Base-by-base conservation (phyloP, 2,329 filamentous ascomycete species). In the Pezicula rhizophila region DNA sequence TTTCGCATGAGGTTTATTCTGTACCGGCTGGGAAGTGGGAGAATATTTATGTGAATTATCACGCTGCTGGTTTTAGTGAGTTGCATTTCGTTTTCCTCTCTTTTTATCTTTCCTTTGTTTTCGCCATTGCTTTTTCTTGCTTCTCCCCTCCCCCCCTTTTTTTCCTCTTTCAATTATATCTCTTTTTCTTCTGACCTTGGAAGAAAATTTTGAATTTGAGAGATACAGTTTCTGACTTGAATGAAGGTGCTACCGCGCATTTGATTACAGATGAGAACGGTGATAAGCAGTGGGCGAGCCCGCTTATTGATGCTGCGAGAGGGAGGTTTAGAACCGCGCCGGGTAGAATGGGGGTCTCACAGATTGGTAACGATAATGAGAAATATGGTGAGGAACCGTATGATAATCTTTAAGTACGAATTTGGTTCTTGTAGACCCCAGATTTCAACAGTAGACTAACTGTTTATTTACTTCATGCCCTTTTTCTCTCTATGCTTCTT, bases 1-100 rank as follows among this genome's bases (percentile, higher is more conserved):
- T 80, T 53, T 80, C 68, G 51, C 78, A 82, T 57, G 78, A 82
- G 68, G 70, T 72, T 0, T 80, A 75, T 53, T 63, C 68, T 23
- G 70, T 72, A 5, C 68, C 69, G 1, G 61, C 64, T 3, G 66
- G 69, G 3, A 63, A 64, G 8, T 78, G 75, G 62, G 78, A 82
- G 69, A 72, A 66, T 2, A 66, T 80, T 18, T 79, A 79, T 55
- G 53, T 68, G 7, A 72, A 76, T 46, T 42, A 50, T 17, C 47
- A 48, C 23, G 48, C 50, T 4, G 48, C 33, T 44, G 52, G 49
- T 34, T 55, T 55, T 48, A 50, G 47, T 52, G 25, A 37, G 50
- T 49, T 5, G 23, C 23, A 4, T 23, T 23, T 23, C 6, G 4
- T 23, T 23, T 23, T 23, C 23, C 23, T 23, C 6, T 23, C 23